Conservation (phyloP, 129 eudicot species). For the Escallonia rubra region DNA sequence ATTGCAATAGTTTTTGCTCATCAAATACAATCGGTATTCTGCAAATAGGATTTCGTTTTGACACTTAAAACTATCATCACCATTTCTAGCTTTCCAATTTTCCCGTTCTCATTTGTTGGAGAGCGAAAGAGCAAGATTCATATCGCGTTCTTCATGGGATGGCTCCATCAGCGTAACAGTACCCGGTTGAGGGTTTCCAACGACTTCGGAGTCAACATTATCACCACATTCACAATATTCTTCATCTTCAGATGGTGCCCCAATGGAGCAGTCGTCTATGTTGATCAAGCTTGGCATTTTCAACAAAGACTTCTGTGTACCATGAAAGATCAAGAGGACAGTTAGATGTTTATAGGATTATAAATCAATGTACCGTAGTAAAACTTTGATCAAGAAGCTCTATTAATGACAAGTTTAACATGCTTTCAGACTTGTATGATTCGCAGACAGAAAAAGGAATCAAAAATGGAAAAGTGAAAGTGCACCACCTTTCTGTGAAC, state of each 20-base stretch:
- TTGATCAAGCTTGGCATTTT: constrained; percentile 2
- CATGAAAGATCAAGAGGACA: neutral
- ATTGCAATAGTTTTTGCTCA: too few relatives aligned
- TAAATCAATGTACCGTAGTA: neutral
- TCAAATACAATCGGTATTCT: too few relatives aligned
- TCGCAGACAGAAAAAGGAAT: neutral
- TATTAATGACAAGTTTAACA: neutral
- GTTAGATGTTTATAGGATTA: too few relatives aligned
- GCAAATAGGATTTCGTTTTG: too few relatives aligned
- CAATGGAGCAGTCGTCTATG: neutral
- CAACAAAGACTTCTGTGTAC: neutral
- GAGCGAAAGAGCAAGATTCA: too few relatives aligned
- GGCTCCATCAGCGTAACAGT: neutral
- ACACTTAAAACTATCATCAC: too few relatives aligned
- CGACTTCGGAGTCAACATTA: neutral
- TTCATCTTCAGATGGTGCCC: neutral
- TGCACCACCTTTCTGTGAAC: constrained; percentile 27
- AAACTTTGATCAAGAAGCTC: too few relatives aligned
- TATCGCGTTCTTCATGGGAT: neutral
- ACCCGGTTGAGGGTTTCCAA: neutral
- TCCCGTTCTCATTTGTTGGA: too few relatives aligned
- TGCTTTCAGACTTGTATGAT: neutral
- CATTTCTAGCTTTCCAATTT: too few relatives aligned
- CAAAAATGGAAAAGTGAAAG: neutral
- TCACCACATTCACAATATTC: neutral